Evolutionary conservation across 176 grass and related monocot species (phyloP), one percentile per base, ranked within the genome.

Genomic region (Paspalum vaginatum): DNA sequence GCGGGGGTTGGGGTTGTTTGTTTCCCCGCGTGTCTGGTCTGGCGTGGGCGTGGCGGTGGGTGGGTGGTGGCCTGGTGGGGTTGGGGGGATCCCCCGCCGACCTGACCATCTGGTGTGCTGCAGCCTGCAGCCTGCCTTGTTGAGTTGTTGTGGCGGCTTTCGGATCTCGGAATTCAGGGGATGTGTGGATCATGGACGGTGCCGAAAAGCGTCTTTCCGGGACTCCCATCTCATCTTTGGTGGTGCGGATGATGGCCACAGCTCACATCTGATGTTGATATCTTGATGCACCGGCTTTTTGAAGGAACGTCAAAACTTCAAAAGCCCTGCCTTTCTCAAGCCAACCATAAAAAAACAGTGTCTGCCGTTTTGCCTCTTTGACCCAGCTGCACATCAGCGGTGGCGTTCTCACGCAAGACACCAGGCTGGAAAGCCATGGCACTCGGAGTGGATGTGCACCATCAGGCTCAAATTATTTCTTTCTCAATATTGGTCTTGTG

Each of bases 121-220:
- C n/a, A 32, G n/a, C n/a, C 32, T 32, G 32, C 32, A 32, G n/a
- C 4, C 49, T 17, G 49, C 49, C 49, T 51, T 4, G 49, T 51
- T 16, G 43, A 44, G 41, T 37, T 51, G 21, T 16, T 52, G n/a
- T n/a, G n/a, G 61, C 42, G 9, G 21, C 56, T 75, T n/a, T 0
- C 4, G 27, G 51, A 54, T 54, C 39, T 17, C 10, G 38, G 63
- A 8, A 65, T 41, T 66, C 15, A 14, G 41, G 68, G 41, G n/a
- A 27, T 3, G 42, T 44, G 7, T 67, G 62, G 64, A 74, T 62
- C 75, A 5, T 75, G 81, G 86, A 74, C 86, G 81, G 76, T 61
- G 86, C 86, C 53, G 9, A 75, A 88, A 88, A 72, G 69, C 69
- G 61, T 61, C 67, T 74, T 88, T 79, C 68, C 7, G 7, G 16